A percentile compares a stretch with the other conserved stretches of the same genome.
phyloP scores from a whole-genome alignment of 768 basidiomycete species.

The Boletus rubroflammeus region DNA sequence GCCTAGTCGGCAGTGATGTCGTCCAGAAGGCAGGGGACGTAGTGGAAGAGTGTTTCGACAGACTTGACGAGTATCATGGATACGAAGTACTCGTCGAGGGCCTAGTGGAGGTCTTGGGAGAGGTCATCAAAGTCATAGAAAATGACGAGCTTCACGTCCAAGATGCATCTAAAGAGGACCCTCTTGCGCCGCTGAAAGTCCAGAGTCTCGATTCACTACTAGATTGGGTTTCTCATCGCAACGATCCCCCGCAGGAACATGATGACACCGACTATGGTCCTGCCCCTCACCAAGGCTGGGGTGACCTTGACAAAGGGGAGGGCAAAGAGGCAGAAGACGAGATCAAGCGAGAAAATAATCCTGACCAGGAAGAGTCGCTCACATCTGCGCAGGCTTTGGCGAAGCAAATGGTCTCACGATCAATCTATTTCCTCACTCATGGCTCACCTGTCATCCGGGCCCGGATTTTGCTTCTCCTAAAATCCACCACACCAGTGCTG shows the following conservation, averaged over 20 bases:
- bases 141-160: conserved; percentile 40
- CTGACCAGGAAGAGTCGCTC: conserved; percentile 44
- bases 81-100: conserved; percentile 85
- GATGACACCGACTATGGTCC: conserved; percentile 55
- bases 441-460: conserved; percentile 82
- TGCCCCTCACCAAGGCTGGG: conserved; percentile 60
- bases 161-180: conserved; percentile 19
- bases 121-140: conserved; percentile 79
- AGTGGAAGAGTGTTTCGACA: conserved; percentile 96
- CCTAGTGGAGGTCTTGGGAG: conserved; percentile 79
- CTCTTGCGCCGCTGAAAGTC: conserved; percentile 20
- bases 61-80: conserved; percentile 93
- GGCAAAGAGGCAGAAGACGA: conserved; percentile 24
- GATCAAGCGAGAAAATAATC: conserved; percentile 15
- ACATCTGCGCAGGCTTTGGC: conserved; percentile 75
- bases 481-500: conserved; percentile 68
- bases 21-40: conserved; percentile 90
- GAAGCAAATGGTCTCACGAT: conserved; percentile 82
- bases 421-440: conserved; percentile 89
- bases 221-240: conserved; percentile 59
- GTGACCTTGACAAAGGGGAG: conserved; percentile 27
- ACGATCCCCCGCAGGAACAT: conserved; percentile 31
- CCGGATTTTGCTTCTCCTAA: conserved; percentile 72
- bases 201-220: conserved; percentile 51
- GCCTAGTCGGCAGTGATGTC: conserved; percentile 81